Base-by-base conservation (phyloP, 2,329 filamentous ascomycete genomes). In the Trichothecium sympodiale region DNA sequence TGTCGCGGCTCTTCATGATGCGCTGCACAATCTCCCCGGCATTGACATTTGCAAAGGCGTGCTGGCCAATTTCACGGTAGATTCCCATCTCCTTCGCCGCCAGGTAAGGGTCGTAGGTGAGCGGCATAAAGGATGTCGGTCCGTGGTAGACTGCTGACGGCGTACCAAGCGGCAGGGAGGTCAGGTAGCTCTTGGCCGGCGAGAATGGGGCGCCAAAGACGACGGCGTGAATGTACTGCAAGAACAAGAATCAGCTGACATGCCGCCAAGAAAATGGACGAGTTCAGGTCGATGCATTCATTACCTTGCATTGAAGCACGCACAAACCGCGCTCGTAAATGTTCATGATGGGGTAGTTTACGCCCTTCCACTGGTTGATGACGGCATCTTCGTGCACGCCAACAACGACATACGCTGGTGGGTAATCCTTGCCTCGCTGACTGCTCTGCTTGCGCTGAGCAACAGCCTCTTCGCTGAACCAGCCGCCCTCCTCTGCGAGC, bases 341-440 rank as follows among this genome's bases (percentile, higher is more conserved):
- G 65, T 96, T 98, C 91, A 98, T 98, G 62, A 98, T 96, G 17
- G 91, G 91, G 55, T 95, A 98, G 63, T 98, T 98, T 49, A 95
- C 72, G 26, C 91, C 89, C 62, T 96, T 96, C 83, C 87, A 93
- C 50, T 81, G 69, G 60, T 98, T 98, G 59, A 98, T 94, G 41
- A 94, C 87, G 44, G 82, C 77, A 56, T 98, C 91, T 50, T 94
- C 84, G 59, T 98, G 91, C 17, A 98, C 80, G 33, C 91, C 91
- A 3, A 86, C 88, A 30, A 96, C 76, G n/a, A 98, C 72, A 54
- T 85, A 96, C 6, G 79, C 81, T 0, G 87, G 86, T 0, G 74
- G 69, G 51, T 93, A 94, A 57, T 93, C 84, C 31, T 69, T 69
- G 13, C 81, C 82, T 15, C 41, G 34, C 27, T 9, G 16, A 15